Evolutionary conservation across 257 asterid species (phyloP).

Genomic region (Striga asiatica): DNA sequence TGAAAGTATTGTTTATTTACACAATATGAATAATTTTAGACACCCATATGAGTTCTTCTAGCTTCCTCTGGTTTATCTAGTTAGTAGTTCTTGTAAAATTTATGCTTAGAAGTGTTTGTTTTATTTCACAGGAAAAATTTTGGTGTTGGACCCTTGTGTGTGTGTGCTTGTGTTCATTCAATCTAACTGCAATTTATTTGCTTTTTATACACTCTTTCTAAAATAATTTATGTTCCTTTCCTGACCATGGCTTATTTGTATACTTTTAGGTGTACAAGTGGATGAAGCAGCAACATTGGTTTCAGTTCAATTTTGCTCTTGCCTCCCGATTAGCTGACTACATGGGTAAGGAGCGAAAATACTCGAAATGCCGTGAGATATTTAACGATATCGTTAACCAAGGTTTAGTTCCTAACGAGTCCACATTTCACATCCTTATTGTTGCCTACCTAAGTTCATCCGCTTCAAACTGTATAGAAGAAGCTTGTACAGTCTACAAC

Average conservation of each 20-base stretch:
- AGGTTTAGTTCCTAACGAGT: conserved; percentile 72
- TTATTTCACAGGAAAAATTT: no score
- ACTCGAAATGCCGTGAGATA: conserved; percentile 74
- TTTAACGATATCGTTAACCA: conserved; percentile 72
- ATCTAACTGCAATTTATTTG: no score
- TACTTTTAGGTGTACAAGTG: conserved; percentile 78
- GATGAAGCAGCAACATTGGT: conserved; percentile 93
- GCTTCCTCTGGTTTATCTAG: no score
- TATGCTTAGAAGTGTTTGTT: no score
- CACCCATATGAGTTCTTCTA: no score
- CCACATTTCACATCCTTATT: conserved; percentile 69
- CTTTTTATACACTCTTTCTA: no score
- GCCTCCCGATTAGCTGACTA: conserved; percentile 84
- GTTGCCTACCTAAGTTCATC: conserved; percentile 81
- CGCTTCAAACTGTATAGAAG: conserved; percentile 46
- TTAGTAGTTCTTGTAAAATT: no score
- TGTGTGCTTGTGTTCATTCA: no score
- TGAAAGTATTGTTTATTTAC: no score
- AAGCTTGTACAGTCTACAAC: conserved; percentile 67
- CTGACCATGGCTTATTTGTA: conserved; percentile 12
- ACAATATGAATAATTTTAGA: no score
- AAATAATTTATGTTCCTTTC: not conserved
- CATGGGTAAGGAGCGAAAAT: conserved; percentile 85
- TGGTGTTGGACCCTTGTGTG: no score
- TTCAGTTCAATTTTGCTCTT: conserved; percentile 67